Conservation (phyloP, 768 basidiomycete genomes). For the Lentinus tigrinus region DNA sequence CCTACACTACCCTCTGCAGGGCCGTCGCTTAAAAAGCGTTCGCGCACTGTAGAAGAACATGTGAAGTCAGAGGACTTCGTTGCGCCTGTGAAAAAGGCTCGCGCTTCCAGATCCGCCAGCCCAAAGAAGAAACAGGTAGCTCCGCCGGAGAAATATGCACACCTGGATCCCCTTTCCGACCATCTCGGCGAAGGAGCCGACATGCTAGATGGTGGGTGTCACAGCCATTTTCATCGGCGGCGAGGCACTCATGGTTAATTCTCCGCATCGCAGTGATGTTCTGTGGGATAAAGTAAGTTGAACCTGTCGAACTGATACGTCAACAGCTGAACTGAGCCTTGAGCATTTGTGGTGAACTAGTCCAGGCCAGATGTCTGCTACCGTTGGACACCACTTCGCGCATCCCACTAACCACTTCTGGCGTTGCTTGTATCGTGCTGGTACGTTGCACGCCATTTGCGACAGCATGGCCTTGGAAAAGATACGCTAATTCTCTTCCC, state of each 20-base stretch:
- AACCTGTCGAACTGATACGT: background rate
- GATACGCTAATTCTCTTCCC: background rate
- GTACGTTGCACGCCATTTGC: slow-evolving; percentile 33
- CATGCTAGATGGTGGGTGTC: slow-evolving; percentile 50
- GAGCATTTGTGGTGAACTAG: slow-evolving; percentile 31
- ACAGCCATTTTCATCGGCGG: too few relatives aligned
- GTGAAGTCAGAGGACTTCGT: background rate
- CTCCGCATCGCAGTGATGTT: slow-evolving; percentile 56
- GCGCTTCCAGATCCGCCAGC: background rate
- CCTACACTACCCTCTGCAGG: background rate
- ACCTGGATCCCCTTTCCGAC: slow-evolving; percentile 53
- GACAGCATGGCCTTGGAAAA: too few relatives aligned
- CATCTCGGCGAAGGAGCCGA: slow-evolving; percentile 39
- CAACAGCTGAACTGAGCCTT: too few relatives aligned
- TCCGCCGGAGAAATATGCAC: slow-evolving; percentile 49
- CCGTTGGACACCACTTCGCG: slow-evolving; percentile 75
- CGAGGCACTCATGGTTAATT: too few relatives aligned
- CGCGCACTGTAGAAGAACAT: background rate
- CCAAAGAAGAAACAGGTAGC: slow-evolving; percentile 36
- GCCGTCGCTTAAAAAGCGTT: background rate
- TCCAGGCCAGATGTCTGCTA: slow-evolving; percentile 67
- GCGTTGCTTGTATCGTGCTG: slow-evolving; percentile 66
- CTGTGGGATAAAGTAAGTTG: slow-evolving; percentile 80
- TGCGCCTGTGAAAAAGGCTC: background rate
- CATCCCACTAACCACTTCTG: slow-evolving; percentile 84